These are phyloP conservation scores for Mrakia gelida DNA, from an alignment of 768 basidiomycete genomes.

Conservation along the genomic window DNA sequence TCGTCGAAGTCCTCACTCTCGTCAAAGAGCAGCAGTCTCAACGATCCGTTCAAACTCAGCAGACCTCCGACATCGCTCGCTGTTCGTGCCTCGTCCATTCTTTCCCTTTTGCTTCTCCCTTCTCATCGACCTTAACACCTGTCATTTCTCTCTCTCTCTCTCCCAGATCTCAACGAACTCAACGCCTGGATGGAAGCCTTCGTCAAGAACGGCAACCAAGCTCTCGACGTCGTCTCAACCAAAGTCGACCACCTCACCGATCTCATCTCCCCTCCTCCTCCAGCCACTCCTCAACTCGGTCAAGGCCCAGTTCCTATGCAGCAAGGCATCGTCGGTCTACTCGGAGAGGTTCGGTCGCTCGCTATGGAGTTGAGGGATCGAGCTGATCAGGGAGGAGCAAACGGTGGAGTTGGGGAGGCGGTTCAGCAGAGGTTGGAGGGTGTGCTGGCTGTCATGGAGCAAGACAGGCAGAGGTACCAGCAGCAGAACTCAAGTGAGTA, in stretches of 20 bases:
- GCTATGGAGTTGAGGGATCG: slow-evolving; percentile 48
- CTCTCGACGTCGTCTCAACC: slow-evolving; percentile 20
- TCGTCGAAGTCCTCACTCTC: slow-evolving; percentile 38
- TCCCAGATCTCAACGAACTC: slow-evolving; percentile 33
- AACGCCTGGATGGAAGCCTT: slow-evolving; percentile 76
- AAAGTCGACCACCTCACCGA: slow-evolving; percentile 27
- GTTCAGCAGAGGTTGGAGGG: slow-evolving; percentile 42
- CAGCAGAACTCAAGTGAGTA: slow-evolving; percentile 38
- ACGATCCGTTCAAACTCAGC: slow-evolving; percentile 41
- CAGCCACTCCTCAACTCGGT: slow-evolving; percentile 15
- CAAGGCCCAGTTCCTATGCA: neutral
- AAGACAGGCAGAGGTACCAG: slow-evolving; percentile 41
- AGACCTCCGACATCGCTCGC: slow-evolving; percentile 44
- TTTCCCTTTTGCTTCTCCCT: too few species aligned
- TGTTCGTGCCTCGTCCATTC: slow-evolving; percentile 36
- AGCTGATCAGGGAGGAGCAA: slow-evolving; percentile 47
- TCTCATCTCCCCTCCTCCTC: slow-evolving; percentile 26
- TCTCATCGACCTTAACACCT: neutral
- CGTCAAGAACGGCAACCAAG: slow-evolving; percentile 45
- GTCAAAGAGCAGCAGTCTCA: slow-evolving; percentile 41
- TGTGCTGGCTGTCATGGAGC: slow-evolving; percentile 41
- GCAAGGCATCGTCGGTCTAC: slow-evolving; percentile 12
- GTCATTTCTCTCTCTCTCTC: neutral
- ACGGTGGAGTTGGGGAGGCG: slow-evolving; percentile 53
- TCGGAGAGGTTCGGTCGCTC: slow-evolving; percentile 60